Base-by-base conservation (phyloP, 78 protist species). In the Speleostelium caveatum region DNA sequence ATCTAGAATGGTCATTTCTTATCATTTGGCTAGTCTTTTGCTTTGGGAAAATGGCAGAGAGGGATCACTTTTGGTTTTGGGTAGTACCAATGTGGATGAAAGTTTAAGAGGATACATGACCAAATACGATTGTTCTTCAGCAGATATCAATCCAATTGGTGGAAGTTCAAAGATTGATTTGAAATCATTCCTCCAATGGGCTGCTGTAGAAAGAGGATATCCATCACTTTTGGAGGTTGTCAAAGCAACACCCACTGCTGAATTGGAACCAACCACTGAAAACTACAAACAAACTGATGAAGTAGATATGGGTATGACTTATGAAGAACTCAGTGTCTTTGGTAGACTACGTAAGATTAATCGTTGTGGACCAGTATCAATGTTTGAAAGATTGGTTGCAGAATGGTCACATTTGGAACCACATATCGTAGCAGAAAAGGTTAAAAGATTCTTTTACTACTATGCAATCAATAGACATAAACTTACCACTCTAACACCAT, bases 291-390 rank as follows among this genome's bases (percentile, higher is more conserved):
- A 94, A 67, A 51, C 90, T 2, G 95, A 93, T 76, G 96, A 95
- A 61, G 95, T 0, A 0, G 97, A 97, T 55, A 97, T 97, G 98
- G 98, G 98, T 36, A 95, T 97, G 97, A 73, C 96, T 24, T 97
- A 95, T 76, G 95, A 56, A 1, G 97, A 96, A 72, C 63, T 96
- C 28, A 33, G 49, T 12, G 41, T 16, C 3, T 87, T 68, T 59
- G 93, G 96, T 35, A 89, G 75, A 26, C 65, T 95, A 42, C 53
- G 95, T 56, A 95, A 92, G 80, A 53, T 92, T n/a, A 61, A 74
- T 62, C 51, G 73, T 45, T 80, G 93, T 41, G 96, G 97, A 16
- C 96, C 97, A 26, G 67, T 76, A 22, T 35, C 87, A 49, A 96
- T 96, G 97, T 96, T 79, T 69, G 73, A 66, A 56, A 72, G 80